These are phyloP conservation scores for Xerocomellus chrysenteron DNA, from an alignment of 768 basidiomycete genomes.

Conservation along the genomic window DNA sequence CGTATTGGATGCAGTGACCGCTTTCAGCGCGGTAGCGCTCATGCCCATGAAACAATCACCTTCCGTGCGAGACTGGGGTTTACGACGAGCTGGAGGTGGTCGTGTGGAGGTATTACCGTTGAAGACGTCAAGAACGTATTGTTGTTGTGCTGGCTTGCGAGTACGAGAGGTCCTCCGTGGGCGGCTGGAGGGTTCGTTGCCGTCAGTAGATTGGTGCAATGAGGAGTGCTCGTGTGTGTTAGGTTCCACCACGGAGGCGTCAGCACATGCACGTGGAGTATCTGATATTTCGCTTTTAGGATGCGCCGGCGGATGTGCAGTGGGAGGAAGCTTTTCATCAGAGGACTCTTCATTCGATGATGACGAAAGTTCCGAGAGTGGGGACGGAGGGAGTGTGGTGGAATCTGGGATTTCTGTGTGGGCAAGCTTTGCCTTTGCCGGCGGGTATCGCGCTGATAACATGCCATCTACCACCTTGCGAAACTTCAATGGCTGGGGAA, in stretches of 20 bases:
- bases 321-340: neutral
- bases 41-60: conserved; percentile 58
- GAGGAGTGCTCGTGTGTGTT: conserved; percentile 3
- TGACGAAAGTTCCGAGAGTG: conserved; percentile 28
- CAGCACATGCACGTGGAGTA: neutral
- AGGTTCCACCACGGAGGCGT: conserved; percentile 11
- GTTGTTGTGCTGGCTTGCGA: conserved; percentile 41
- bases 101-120: conserved; percentile 28
- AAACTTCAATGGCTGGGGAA: conserved; percentile 34
- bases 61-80: conserved; percentile 34
- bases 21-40: conserved; percentile 65
- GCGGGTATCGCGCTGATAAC: conserved; percentile 28
- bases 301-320: neutral
- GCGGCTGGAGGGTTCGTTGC: conserved; percentile 8
- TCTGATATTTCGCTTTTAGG: neutral
- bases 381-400: conserved; percentile 4
- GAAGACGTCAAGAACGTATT: conserved; percentile 40
- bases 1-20: conserved; percentile 73
- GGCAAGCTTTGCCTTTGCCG: conserved; percentile 15
- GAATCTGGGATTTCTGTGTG: conserved; percentile 6
- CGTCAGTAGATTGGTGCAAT: conserved; percentile 12
- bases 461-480: conserved; percentile 42
- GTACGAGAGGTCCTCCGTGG: conserved; percentile 52
- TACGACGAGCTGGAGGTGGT: conserved; percentile 44
- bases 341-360: conserved; percentile 18